A percentile compares a stretch with the other conserved stretches of the same genome.
phyloP scores from a whole-genome alignment of 352 stramenopile genomes.

The Elongisporangium anandrum region DNA sequence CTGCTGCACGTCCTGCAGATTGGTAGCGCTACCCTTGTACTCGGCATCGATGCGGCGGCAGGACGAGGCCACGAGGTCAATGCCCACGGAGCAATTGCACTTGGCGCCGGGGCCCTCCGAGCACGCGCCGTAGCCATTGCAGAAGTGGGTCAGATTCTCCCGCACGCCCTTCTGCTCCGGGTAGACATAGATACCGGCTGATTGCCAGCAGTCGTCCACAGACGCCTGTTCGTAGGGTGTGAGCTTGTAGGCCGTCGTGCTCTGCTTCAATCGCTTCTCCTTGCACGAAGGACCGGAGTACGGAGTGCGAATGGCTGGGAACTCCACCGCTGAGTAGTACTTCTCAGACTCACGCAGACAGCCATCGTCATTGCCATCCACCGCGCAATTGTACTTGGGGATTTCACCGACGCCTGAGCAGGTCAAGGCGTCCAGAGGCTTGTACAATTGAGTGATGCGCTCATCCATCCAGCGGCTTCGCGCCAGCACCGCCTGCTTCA shows the following conservation, averaged over 20 bases:
- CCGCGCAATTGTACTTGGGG: constrained; percentile 66
- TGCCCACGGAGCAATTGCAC: constrained; percentile 45
- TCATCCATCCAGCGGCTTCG: constrained; percentile 72
- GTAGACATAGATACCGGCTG: constrained; percentile 52
- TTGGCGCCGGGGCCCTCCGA: constrained; percentile 42
- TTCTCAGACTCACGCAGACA: constrained; percentile 47
- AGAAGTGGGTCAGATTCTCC: constrained; percentile 58
- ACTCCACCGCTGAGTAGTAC: constrained; percentile 57
- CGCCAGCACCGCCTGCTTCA: constrained; percentile 40
- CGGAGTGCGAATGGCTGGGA: constrained; percentile 50
- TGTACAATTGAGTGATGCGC: constrained; percentile 65
- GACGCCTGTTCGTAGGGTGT: constrained; percentile 36
- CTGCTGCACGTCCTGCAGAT: constrained; percentile 5
- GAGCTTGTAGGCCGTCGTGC: constrained; percentile 10
- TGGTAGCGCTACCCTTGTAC: constrained; percentile 17
- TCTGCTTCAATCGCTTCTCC: constrained; percentile 8
- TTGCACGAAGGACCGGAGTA: constrained; percentile 35
- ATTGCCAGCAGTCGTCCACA: constrained; percentile 72
- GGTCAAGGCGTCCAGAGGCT: constrained; percentile 39
- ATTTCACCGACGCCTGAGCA: constrained; percentile 61
- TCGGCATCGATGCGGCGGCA: constrained; percentile 66
- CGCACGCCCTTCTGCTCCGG: constrained; percentile 52
- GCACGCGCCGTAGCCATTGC: constrained; percentile 62
- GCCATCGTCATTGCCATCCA: constrained; percentile 51
- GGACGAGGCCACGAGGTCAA: constrained; percentile 37